Evolutionary conservation across 768 basidiomycete species (phyloP).

Genomic region (Solioccasus polychromus): DNA sequence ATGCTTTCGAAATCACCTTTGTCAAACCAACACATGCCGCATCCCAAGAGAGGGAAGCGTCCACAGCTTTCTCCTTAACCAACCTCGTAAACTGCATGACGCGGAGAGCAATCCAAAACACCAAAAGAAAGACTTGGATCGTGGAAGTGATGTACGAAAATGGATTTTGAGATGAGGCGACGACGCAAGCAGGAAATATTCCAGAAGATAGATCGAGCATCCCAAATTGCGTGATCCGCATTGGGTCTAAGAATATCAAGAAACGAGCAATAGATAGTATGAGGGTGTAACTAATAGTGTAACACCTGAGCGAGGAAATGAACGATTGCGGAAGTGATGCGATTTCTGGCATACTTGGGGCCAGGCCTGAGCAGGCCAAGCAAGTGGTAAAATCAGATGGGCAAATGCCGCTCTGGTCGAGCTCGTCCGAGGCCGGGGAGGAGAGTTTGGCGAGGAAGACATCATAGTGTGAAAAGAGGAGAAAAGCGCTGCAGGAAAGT

Average conservation of each 20-base stretch:
- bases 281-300: conserved; percentile 48
- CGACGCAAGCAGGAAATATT: conserved; percentile 51
- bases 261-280: conserved; percentile 22
- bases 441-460: no score
- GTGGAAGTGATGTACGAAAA: conserved; percentile 43
- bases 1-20: conserved; percentile 20
- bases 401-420: no score
- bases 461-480: no score
- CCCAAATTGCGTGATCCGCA: conserved; percentile 31
- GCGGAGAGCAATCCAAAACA: conserved; percentile 53
- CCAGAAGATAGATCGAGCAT: conserved; percentile 59
- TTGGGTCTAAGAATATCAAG: conserved; percentile 34
- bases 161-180: conserved; percentile 40
- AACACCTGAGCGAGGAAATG: conserved; percentile 53
- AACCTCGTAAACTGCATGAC: conserved; percentile 32
- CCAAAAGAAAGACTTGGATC: conserved; percentile 47
- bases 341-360: no score
- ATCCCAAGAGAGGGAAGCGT: conserved; percentile 41
- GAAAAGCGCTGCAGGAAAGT: no score
- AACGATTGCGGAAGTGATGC: conserved; percentile 45
- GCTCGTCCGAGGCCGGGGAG: no score
- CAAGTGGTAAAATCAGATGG: no score
- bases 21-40: conserved; percentile 38
- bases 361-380: no score
- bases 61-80: conserved; percentile 19